These are phyloP conservation scores for Golubevia pallescens DNA, from an alignment of 1,284 basidiomycete genomes.

Conservation along the genomic window DNA sequence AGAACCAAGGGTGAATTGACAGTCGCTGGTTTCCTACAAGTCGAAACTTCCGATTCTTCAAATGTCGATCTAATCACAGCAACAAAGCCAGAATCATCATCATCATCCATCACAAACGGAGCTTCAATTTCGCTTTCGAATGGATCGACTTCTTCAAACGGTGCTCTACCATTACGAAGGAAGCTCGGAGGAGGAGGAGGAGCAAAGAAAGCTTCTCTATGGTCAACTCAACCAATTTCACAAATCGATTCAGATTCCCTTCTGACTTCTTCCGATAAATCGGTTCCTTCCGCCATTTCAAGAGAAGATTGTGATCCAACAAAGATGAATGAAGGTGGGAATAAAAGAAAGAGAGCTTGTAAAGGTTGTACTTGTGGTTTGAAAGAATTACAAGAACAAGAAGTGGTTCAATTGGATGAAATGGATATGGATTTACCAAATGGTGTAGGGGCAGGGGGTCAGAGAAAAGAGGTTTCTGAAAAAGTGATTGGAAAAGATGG, in stretches of 20 bases:
- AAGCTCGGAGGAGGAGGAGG: neutral
- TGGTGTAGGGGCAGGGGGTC: slow-evolving; percentile 12
- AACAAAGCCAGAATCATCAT: neutral
- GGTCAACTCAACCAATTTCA: slow-evolving; percentile 43
- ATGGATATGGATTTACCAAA: slow-evolving; percentile 51
- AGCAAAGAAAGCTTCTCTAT: slow-evolving; percentile 46
- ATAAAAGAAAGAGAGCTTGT: slow-evolving; percentile 54
- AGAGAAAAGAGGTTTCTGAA: slow-evolving; percentile 40
- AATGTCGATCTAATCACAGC: neutral
- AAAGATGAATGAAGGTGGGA: slow-evolving; percentile 15
- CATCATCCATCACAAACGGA: too few species aligned
- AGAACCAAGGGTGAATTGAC: slow-evolving; percentile 34
- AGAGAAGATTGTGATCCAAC: slow-evolving; percentile 55
- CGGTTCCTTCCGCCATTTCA: slow-evolving; percentile 36
- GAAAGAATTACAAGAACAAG: slow-evolving; percentile 57
- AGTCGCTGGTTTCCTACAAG: slow-evolving; percentile 38
- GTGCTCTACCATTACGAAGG: neutral
- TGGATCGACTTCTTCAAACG: neutral
- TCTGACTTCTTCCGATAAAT: slow-evolving; percentile 34
- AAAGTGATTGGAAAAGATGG: slow-evolving; percentile 56
- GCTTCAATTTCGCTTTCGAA: neutral
- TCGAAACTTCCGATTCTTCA: slow-evolving; percentile 5
- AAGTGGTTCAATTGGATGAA: slow-evolving; percentile 51
- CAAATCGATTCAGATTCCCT: slow-evolving; percentile 45
- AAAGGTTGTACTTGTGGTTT: slow-evolving; percentile 63